phyloP scores from a whole-genome alignment of 352 stramenopile species.

The Phytophthora hybrid region DNA sequence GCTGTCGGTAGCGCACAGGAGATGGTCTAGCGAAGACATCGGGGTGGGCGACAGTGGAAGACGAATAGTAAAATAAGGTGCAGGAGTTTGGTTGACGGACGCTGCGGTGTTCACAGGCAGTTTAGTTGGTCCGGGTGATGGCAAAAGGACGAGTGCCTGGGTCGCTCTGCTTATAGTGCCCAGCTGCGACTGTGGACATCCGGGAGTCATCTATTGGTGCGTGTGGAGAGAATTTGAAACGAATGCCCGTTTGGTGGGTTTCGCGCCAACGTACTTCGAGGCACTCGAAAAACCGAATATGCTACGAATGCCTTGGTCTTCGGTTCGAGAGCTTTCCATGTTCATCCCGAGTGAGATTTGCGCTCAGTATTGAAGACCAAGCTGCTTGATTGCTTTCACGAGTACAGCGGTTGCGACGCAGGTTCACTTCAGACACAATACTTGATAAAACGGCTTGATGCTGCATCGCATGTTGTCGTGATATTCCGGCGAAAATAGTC shows the following conservation, averaged over 20 bases:
- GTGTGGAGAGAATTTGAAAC: constrained; percentile 35
- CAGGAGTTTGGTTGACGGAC: background rate
- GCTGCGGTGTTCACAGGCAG: background rate
- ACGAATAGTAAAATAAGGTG: too few species aligned
- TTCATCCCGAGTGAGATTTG: background rate
- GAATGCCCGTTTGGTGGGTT: constrained; percentile 37
- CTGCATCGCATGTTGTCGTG: background rate
- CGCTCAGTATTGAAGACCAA: background rate
- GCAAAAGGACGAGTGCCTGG: constrained; percentile 23
- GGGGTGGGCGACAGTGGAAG: background rate
- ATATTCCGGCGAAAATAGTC: background rate
- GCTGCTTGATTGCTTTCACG: background rate
- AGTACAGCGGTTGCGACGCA: background rate
- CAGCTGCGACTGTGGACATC: constrained; percentile 28
- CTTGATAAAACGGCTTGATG: background rate
- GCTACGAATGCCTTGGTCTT: background rate
- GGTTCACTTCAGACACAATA: background rate
- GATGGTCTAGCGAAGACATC: constrained; percentile 33
- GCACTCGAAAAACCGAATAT: background rate
- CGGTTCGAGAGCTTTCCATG: background rate
- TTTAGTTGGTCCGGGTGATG: background rate
- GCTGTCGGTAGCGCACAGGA: constrained; percentile 17
- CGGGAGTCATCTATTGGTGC: constrained; percentile 7
- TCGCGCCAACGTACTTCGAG: constrained; percentile 6
- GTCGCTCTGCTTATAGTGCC: background rate